Evolutionary conservation across 2,329 filamentous ascomycete species (phyloP).

Genomic region (Scorias spongiosa): DNA sequence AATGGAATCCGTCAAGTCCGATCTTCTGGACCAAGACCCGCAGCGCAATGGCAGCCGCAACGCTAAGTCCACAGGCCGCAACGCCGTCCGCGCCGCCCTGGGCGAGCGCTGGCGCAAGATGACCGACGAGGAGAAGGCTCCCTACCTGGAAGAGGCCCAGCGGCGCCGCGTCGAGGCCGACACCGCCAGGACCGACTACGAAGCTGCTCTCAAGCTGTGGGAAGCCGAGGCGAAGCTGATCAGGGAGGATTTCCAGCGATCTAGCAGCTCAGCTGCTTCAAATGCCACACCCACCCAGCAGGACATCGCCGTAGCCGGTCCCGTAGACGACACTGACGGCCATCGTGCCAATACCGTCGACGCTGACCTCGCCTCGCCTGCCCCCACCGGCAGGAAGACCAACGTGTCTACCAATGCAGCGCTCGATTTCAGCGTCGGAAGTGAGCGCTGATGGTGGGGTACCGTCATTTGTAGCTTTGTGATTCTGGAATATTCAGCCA

Average conservation of each 20-base stretch:
- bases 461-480: too few species aligned
- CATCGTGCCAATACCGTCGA: too few species aligned
- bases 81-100: slow-evolving; percentile 70
- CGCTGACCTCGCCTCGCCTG: too few species aligned
- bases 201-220: slow-evolving; percentile 52
- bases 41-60: slow-evolving; percentile 32
- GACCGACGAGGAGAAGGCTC: slow-evolving; percentile 51
- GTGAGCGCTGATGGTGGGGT: not conserved
- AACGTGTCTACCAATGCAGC: not conserved
- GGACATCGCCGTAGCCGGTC: too few species aligned
- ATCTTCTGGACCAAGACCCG: slow-evolving; percentile 49
- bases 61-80: slow-evolving; percentile 45
- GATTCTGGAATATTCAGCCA: too few species aligned
- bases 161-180: slow-evolving; percentile 53
- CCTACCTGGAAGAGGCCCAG: slow-evolving; percentile 61
- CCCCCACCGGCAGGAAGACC: not conserved
- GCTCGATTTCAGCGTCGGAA: not conserved
- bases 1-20: slow-evolving; percentile 45
- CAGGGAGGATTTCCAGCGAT: slow-evolving; percentile 24
- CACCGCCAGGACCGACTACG: slow-evolving; percentile 43
- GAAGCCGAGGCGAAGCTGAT: slow-evolving; percentile 46
- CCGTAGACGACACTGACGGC: too few species aligned
- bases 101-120: slow-evolving; percentile 85
- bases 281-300: too few species aligned
- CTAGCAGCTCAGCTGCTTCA: too few species aligned